Base-by-base conservation (phyloP, 441 rosid species). In the Corymbia citriodora region DNA sequence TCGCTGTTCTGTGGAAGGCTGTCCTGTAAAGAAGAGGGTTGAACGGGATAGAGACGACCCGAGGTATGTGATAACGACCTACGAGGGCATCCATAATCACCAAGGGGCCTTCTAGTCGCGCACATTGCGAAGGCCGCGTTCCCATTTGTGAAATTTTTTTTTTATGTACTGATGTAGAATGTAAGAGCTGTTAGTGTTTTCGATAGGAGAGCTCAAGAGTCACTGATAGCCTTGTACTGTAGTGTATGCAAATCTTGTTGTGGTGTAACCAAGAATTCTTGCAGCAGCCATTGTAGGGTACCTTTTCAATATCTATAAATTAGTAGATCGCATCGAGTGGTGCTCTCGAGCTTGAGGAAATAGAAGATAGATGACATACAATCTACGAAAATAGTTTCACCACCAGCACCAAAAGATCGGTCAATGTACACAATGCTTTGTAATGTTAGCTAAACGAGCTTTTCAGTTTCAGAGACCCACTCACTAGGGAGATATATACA, bases 1-100 rank as follows among this genome's bases (percentile, higher is more conserved):
- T 88, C 95, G 91, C 90, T 98, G 99, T 88, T 95, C 97, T 3
- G 93, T 90, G 21, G 97, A 95, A 86, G 95, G 96, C 14, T 98
- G 99, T 89, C 94, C 95, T 0, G 99, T 98, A 88, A 97, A 98
- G 96, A 98, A 98, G 95, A 93, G 99, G 92, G 95, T 98, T 27
- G 99, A 98, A 92, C 94, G 99, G 93, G 99, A 98, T 36, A 91
- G 82, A 65, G 98, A 96, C 23, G 99, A 98, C 91, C 92, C 94
- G 9, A 92, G 93, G 49, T 98, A 93, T 68, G 99, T 98, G 40
- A 96, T 98, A 68, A 98, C 99, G 68, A 98, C 98, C 36, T 98
- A 98, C 55, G 96, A 96, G 89, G 97, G 98, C 31, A 27, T 92
- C 89, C 98, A 96, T 81, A 95, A 89, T 79, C 98, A 96, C 89